phyloP scores from a whole-genome alignment of 2,329 filamentous ascomycete species.

The Phialemonium atrogriseum region DNA sequence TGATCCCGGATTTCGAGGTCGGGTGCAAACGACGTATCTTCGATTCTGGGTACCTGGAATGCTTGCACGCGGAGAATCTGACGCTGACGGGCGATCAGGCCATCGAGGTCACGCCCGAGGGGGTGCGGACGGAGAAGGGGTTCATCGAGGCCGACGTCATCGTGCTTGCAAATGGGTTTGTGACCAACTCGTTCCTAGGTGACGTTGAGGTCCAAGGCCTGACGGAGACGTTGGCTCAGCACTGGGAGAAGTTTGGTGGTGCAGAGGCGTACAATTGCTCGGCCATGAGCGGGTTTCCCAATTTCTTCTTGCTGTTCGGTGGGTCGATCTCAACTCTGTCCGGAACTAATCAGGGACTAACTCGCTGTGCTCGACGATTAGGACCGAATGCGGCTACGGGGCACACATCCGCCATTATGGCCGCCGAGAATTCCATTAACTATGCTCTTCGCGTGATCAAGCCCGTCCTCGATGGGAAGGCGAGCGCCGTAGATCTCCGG shows the following conservation, averaged over 20 bases:
- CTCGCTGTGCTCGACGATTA: slow-evolving; percentile 7
- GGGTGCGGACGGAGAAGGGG: slow-evolving; percentile 25
- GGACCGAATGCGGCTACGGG: slow-evolving; percentile 56
- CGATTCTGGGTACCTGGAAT: slow-evolving; percentile 45
- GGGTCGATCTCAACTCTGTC: slow-evolving; percentile 8
- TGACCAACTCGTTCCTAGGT: slow-evolving; percentile 44
- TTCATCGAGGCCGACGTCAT: slow-evolving; percentile 49
- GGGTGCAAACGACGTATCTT: slow-evolving; percentile 58
- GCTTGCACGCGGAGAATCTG: slow-evolving; percentile 40
- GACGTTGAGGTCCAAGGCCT: slow-evolving; percentile 42
- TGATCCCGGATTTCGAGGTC: slow-evolving; percentile 54
- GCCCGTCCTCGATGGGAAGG: slow-evolving; percentile 28
- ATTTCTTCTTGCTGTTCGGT: slow-evolving; percentile 55
- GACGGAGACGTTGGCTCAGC: slow-evolving; percentile 40
- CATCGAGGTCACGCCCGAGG: slow-evolving; percentile 34
- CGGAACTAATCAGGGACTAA: neutral
- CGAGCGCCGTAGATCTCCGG: slow-evolving; percentile 22
- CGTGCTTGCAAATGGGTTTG: slow-evolving; percentile 53
- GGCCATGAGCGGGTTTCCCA: slow-evolving; percentile 52
- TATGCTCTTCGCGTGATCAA: slow-evolving; percentile 51
- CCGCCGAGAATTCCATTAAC: slow-evolving; percentile 52
- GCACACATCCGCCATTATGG: slow-evolving; percentile 38
- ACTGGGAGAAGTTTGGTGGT: slow-evolving; percentile 52
- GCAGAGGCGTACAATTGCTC: slow-evolving; percentile 53
- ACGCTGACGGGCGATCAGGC: slow-evolving; percentile 38